Conservation (phyloP, 108 stramenopile species). For the Cylindrotheca fusiformis region DNA sequence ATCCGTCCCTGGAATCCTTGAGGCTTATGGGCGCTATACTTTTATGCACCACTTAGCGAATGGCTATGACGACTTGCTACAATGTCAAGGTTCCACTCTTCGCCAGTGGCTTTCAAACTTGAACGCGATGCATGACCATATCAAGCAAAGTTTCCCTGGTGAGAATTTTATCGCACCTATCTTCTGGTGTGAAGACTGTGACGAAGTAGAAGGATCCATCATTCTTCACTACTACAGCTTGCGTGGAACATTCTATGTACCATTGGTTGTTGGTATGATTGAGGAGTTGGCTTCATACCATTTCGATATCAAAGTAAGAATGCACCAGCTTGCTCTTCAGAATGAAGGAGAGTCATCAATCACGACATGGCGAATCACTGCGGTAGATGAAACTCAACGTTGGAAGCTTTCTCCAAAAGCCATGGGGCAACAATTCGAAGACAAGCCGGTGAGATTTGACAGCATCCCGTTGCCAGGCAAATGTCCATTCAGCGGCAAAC, state of each 20-base stretch:
- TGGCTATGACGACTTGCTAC: conserved; percentile 41
- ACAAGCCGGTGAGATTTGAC: too few relatives aligned
- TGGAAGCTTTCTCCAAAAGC: neutral
- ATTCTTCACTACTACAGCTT: neutral
- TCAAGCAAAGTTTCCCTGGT: conserved; percentile 26
- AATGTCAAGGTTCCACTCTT: conserved; percentile 39
- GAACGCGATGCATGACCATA: conserved; percentile 41
- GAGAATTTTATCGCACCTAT: conserved; percentile 28
- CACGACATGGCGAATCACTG: neutral
- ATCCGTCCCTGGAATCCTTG: conserved; percentile 27
- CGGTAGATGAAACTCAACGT: neutral
- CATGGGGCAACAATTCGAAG: too few relatives aligned
- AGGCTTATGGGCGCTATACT: conserved; percentile 38
- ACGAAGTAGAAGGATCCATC: conserved; percentile 3
- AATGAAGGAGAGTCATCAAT: neutral
- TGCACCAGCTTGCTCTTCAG: neutral
- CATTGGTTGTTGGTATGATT: neutral
- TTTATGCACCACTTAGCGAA: conserved; percentile 25
- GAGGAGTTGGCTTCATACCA: neutral
- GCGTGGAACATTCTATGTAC: neutral
- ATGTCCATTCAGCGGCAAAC: too few relatives aligned
- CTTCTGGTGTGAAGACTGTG: conserved; percentile 45
- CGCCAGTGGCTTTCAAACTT: conserved; percentile 35
- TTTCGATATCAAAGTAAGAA: neutral
- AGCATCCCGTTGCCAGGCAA: too few relatives aligned